A percentile compares a stretch with the other conserved stretches of the same genome.
Evolutionary conservation across 1,284 basidiomycete species (phyloP).

Genomic region (Pascua sp.): DNA sequence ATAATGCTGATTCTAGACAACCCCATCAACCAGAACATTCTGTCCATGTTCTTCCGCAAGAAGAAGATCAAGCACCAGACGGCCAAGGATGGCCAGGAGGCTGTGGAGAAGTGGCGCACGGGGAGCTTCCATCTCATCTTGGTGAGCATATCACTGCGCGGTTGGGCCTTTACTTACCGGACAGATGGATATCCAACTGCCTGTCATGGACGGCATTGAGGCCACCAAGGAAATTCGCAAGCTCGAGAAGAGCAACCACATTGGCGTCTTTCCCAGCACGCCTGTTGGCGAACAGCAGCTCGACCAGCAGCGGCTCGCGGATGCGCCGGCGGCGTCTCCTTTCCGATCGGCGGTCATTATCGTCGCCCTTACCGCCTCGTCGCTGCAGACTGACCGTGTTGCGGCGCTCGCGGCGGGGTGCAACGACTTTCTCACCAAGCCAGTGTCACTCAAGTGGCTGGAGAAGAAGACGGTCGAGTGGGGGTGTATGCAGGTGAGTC

Average conservation of each 20-base stretch:
- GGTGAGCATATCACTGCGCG: constrained; percentile 50
- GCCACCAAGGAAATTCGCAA: constrained; percentile 94
- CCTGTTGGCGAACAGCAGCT: constrained; percentile 58
- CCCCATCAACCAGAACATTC: constrained; percentile 95
- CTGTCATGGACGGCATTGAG: constrained; percentile 96
- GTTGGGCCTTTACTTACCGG: neutral
- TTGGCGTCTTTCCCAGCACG: constrained; percentile 66
- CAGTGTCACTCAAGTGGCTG: constrained; percentile 90
- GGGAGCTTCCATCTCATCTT: constrained; percentile 95
- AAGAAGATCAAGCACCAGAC: constrained; percentile 95
- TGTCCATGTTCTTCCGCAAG: constrained; percentile 92
- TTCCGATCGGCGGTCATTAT: constrained; percentile 96
- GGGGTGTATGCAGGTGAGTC: constrained; percentile 58
- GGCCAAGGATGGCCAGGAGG: constrained; percentile 92
- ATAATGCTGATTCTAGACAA: constrained; percentile 66
- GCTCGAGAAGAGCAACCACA: constrained; percentile 67
- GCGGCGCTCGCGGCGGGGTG: constrained; percentile 94
- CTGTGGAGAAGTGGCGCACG: constrained; percentile 90
- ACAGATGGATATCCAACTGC: constrained; percentile 99
- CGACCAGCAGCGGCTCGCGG: constrained; percentile 51
- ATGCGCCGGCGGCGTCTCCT: constrained; percentile 53
- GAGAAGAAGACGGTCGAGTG: constrained; percentile 99
- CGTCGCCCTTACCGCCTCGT: constrained; percentile 94
- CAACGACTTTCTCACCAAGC: constrained; percentile 98
- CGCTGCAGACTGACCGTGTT: constrained; percentile 86